A percentile compares a stretch with the other conserved stretches of the same genome.
phyloP scores from a whole-genome alignment of 2,329 filamentous ascomycete species.

The Aspergillus latus region DNA sequence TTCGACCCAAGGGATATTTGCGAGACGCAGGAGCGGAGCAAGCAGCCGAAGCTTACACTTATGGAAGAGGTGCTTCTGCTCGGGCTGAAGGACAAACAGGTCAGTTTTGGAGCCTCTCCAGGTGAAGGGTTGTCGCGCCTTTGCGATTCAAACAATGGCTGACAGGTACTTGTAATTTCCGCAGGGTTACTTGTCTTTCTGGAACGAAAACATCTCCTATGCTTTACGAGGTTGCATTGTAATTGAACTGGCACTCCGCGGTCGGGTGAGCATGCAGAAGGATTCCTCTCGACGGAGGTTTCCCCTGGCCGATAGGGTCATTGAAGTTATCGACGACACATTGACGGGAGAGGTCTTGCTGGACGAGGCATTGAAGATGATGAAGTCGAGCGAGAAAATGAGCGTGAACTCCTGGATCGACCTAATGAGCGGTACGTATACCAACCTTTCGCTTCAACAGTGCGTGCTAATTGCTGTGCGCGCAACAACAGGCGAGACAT shows the following conservation, averaged over 20 bases:
- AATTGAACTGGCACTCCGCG: conserved; percentile 92
- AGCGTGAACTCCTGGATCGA: conserved; percentile 99
- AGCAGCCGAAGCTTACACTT: conserved; percentile 95
- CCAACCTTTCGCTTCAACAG: neutral
- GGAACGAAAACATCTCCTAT: conserved; percentile 99
- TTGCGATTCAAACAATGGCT: conserved; percentile 18
- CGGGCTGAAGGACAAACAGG: conserved; percentile 98
- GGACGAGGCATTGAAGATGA: conserved; percentile 98
- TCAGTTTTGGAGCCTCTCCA: conserved; percentile 47
- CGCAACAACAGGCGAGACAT: conserved; percentile 82
- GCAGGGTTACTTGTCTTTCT: conserved; percentile 96
- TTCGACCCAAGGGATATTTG: conserved; percentile 96
- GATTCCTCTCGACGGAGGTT: conserved; percentile 89
- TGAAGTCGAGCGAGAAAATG: conserved; percentile 99
- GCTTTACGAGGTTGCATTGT: conserved; percentile 97
- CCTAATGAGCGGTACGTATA: conserved; percentile 81
- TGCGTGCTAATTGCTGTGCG: conserved; percentile 3
- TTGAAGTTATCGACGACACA: conserved; percentile 96
- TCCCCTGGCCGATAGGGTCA: conserved; percentile 85
- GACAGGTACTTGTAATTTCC: conserved; percentile 18
- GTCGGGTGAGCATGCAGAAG: conserved; percentile 97
- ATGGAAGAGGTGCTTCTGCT: conserved; percentile 98
- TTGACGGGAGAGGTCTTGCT: conserved; percentile 94
- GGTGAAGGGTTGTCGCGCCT: neutral
- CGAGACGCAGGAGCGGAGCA: conserved; percentile 92